These are phyloP conservation scores for Penicillium parvum DNA, from an alignment of 495 filamentous ascomycete genomes.

Conservation along the genomic window DNA sequence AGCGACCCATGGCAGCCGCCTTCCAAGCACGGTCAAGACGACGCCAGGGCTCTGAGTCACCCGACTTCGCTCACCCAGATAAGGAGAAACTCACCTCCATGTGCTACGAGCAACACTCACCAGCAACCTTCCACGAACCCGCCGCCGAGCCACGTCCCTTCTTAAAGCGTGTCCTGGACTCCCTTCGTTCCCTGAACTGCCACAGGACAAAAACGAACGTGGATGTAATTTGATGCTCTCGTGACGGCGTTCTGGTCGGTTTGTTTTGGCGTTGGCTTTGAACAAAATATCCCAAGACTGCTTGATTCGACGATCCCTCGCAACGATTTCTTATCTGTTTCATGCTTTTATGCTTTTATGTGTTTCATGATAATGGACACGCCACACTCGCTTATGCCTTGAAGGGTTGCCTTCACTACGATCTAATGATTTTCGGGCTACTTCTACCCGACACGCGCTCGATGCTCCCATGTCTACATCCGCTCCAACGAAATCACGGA, in stretches of 20 bases:
- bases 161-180: conserved; percentile 32
- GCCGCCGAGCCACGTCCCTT: conserved; percentile 24
- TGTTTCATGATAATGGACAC: conserved; percentile 17
- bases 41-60: conserved; percentile 31
- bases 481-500: too few species aligned
- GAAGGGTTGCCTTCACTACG: not conserved
- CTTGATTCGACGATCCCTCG: conserved; percentile 9
- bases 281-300: conserved; percentile 4
- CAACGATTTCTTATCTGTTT: conserved; percentile 6
- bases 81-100: conserved; percentile 32
- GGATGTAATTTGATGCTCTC: conserved; percentile 14
- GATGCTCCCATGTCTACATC: too few species aligned
- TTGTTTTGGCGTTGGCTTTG: conserved; percentile 3
- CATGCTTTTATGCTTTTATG: conserved; percentile 5
- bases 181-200: conserved; percentile 32
- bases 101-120: conserved; percentile 37
- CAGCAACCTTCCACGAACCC: conserved; percentile 10
- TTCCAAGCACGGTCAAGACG: conserved; percentile 38
- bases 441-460: not conserved
- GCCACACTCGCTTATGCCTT: conserved; percentile 12
- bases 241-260: conserved; percentile 12
- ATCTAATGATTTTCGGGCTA: conserved; percentile 11
- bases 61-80: conserved; percentile 18
- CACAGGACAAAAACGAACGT: conserved; percentile 23
- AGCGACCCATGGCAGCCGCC: conserved; percentile 37